Conservation (phyloP, 805 yeast genomes). For the Barnettozyma californica region DNA sequence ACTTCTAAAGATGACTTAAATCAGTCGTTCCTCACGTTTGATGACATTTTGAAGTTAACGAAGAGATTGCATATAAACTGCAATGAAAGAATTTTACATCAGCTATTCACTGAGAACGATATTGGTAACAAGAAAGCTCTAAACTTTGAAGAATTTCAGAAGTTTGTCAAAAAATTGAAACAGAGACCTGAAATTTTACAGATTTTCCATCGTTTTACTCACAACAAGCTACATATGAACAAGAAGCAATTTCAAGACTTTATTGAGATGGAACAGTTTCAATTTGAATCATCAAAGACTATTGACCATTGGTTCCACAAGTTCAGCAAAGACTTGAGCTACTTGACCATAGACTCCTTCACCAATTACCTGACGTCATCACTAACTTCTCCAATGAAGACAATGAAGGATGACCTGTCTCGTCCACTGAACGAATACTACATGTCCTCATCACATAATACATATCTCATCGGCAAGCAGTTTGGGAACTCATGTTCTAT, state of each 20-base stretch:
- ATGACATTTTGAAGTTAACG: slow-evolving; percentile 63
- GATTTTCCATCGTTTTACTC: slow-evolving; percentile 40
- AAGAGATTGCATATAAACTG: slow-evolving; percentile 68
- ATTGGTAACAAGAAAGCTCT: slow-evolving; percentile 43
- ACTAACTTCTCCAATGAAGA: slow-evolving; percentile 19
- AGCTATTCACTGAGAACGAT: slow-evolving; percentile 52
- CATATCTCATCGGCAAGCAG: slow-evolving; percentile 85
- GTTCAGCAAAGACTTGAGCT: slow-evolving; percentile 23
- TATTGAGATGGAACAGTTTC: slow-evolving; percentile 42
- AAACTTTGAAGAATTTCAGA: slow-evolving; percentile 68
- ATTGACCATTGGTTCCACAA: slow-evolving; percentile 33
- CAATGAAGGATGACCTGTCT: slow-evolving; percentile 34
- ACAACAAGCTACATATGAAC: slow-evolving; percentile 21
- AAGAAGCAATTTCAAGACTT: slow-evolving; percentile 38
- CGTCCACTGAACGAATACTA: slow-evolving; percentile 80
- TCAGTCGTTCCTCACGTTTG: slow-evolving; percentile 45
- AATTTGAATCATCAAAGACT: slow-evolving; percentile 28
- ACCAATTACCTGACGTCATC: slow-evolving; percentile 29
- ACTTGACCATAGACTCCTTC: slow-evolving; percentile 15
- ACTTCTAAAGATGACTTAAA: slow-evolving; percentile 32
- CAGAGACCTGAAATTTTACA: slow-evolving; percentile 52
- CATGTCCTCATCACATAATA: slow-evolving; percentile 92
- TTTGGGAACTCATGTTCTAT: slow-evolving; percentile 82
- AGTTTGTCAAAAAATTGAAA: slow-evolving; percentile 65
- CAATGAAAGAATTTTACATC: slow-evolving; percentile 43